These are phyloP conservation scores for Cucurbita pepo DNA, from an alignment of 306 rosid genomes.

Conservation along the genomic window DNA sequence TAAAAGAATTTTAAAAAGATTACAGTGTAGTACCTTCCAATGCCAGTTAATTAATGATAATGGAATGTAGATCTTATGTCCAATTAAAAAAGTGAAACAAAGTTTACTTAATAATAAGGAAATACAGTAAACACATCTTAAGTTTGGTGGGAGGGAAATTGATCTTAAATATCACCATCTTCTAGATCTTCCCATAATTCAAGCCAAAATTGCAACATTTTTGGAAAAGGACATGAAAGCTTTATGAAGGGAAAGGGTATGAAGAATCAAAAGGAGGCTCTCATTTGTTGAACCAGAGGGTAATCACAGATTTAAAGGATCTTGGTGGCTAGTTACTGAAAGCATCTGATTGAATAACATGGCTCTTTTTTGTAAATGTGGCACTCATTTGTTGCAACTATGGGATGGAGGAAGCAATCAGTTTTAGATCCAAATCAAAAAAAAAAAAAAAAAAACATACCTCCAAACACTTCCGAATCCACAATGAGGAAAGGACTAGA, in stretches of 20 bases:
- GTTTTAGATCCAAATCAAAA: no score
- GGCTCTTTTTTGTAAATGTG: no score
- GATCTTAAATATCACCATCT: not conserved
- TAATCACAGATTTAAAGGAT: not conserved
- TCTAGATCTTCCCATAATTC: not conserved
- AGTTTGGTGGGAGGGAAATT: not conserved
- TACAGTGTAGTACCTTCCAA: not conserved
- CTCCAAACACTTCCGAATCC: no score
- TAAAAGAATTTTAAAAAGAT: not conserved
- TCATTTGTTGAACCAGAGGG: not conserved
- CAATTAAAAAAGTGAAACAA: not conserved
- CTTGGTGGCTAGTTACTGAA: not conserved
- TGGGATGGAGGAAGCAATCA: no score
- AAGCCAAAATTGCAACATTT: not conserved
- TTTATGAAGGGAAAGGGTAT: not conserved
- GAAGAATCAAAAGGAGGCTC: not conserved
- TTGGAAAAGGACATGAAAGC: not conserved
- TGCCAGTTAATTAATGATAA: not conserved
- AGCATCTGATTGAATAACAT: not conserved
- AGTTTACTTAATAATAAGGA: not conserved
- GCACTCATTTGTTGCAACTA: no score
- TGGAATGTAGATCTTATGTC: not conserved
- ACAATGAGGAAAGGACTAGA: not conserved
- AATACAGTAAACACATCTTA: not conserved
- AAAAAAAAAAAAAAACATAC: no score